Conservation (phyloP, 2,329 filamentous ascomycete species). For the Fusarium gaditjirri region DNA sequence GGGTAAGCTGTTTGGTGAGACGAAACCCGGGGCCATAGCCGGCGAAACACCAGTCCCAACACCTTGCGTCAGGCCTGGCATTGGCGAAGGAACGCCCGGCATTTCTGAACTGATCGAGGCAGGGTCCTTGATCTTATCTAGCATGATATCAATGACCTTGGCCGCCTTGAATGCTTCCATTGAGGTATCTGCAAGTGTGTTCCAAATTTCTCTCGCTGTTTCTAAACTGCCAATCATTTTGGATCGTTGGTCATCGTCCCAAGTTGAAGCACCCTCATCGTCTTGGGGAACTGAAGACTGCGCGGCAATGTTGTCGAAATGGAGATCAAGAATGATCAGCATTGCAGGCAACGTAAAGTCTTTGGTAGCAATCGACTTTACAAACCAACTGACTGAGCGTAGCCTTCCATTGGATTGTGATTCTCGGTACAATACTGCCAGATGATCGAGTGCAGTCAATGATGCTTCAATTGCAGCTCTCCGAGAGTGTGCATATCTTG, state of each 20-base stretch:
- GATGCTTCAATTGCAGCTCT: slow-evolving; percentile 87
- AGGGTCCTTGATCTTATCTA: slow-evolving; percentile 73
- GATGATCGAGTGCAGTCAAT: slow-evolving; percentile 80
- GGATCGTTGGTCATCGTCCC: slow-evolving; percentile 69
- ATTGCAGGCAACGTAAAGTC: slow-evolving; percentile 90
- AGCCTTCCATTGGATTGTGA: slow-evolving; percentile 77
- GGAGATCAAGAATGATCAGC: slow-evolving; percentile 84
- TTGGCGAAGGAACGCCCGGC: slow-evolving; percentile 26
- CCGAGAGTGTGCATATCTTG: slow-evolving; percentile 85
- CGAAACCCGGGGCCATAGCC: slow-evolving; percentile 40
- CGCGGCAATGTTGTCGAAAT: slow-evolving; percentile 69
- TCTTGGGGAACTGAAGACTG: slow-evolving; percentile 53
- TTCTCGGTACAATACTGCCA: slow-evolving; percentile 80
- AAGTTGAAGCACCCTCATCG: slow-evolving; percentile 62
- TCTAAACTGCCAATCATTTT: slow-evolving; percentile 83
- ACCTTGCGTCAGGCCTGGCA: slow-evolving; percentile 48
- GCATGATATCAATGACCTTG: slow-evolving; percentile 82
- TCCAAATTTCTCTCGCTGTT: slow-evolving; percentile 81
- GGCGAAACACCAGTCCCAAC: slow-evolving; percentile 52
- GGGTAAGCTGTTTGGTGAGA: slow-evolving; percentile 41
- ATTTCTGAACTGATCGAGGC: slow-evolving; percentile 12
- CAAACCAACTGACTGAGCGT: slow-evolving; percentile 79
- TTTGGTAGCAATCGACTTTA: slow-evolving; percentile 81
- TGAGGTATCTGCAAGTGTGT: slow-evolving; percentile 77
- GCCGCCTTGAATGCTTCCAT: slow-evolving; percentile 93